phyloP scores from a whole-genome alignment of 2,329 filamentous ascomycete genomes.

The Paracorniculantispora psalliotae region DNA sequence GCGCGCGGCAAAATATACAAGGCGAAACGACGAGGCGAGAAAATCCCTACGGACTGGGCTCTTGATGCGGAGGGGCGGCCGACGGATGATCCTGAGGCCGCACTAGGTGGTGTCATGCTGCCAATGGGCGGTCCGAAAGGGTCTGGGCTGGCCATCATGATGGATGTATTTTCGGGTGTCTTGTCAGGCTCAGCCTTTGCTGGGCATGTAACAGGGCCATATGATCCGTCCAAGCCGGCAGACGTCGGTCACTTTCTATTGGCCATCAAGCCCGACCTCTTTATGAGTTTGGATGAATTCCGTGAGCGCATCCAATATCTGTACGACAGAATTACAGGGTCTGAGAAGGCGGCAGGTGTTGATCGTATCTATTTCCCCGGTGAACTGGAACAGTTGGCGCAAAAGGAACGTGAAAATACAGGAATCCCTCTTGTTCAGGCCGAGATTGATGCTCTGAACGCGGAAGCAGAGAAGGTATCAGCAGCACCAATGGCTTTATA shows the following conservation, averaged over 20 bases:
- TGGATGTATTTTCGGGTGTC: constrained; percentile 82
- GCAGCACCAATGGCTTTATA: constrained; percentile 19
- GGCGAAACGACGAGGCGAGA: constrained; percentile 60
- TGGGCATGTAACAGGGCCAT: constrained; percentile 70
- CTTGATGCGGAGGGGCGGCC: constrained; percentile 62
- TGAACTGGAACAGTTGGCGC: constrained; percentile 55
- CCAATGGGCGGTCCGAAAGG: constrained; percentile 85
- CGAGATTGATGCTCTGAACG: constrained; percentile 52
- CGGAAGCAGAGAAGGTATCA: constrained; percentile 44
- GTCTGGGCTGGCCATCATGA: constrained; percentile 72
- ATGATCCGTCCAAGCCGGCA: constrained; percentile 62
- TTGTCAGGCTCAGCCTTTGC: constrained; percentile 75
- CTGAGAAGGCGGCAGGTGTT: constrained; percentile 50
- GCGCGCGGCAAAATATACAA: constrained; percentile 71
- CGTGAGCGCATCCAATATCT: constrained; percentile 54
- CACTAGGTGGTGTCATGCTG: constrained; percentile 74
- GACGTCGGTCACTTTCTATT: constrained; percentile 73
- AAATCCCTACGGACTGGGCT: constrained; percentile 70
- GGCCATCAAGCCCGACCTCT: constrained; percentile 69
- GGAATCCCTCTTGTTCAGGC: constrained; percentile 56
- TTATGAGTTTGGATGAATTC: constrained; percentile 67
- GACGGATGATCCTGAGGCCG: constrained; percentile 68
- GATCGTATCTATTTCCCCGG: constrained; percentile 58
- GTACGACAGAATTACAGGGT: constrained; percentile 48
- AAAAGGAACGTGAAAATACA: constrained; percentile 44